Conservation (phyloP, 2,329 filamentous ascomycete genomes). For the Aureobasidium sp. region DNA sequence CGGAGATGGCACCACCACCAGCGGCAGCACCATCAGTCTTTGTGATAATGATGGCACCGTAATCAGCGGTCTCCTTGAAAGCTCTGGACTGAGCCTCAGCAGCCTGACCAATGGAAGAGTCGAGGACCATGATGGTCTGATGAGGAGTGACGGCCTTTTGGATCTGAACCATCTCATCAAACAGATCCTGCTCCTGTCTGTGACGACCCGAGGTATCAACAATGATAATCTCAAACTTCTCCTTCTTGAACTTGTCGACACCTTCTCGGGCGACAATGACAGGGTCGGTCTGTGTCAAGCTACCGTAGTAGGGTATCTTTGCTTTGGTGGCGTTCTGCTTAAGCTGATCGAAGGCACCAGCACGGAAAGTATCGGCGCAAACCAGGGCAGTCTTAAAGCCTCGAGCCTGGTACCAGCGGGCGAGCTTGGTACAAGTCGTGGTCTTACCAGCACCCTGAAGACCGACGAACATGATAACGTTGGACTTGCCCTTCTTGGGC, state of each 20-base stretch:
- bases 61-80: slow-evolving; percentile 95
- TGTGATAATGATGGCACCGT: slow-evolving; percentile 97
- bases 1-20: slow-evolving; percentile 94
- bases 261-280: slow-evolving; percentile 89
- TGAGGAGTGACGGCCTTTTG: slow-evolving; percentile 84
- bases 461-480: slow-evolving; percentile 99
- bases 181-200: slow-evolving; percentile 87
- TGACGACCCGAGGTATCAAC: slow-evolving; percentile 95
- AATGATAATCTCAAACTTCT: slow-evolving; percentile 96
- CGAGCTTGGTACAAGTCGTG: slow-evolving; percentile 95
- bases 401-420: slow-evolving; percentile 85
- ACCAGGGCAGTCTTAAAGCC: slow-evolving; percentile 92
- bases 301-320: slow-evolving; percentile 98
- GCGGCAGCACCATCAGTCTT: slow-evolving; percentile 96
- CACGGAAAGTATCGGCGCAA: slow-evolving; percentile 96
- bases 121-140: slow-evolving; percentile 97
- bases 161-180: slow-evolving; percentile 97
- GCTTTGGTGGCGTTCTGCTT: slow-evolving; percentile 99
- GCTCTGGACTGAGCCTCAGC: slow-evolving; percentile 91
- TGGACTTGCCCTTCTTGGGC: slow-evolving; percentile 90
- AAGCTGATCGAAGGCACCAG: slow-evolving; percentile 94
- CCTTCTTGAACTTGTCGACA: slow-evolving; percentile 98
- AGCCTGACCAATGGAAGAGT: slow-evolving; percentile 92
- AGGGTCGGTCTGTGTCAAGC: slow-evolving; percentile 90
- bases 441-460: slow-evolving; percentile 97